phyloP scores from a whole-genome alignment of 2,329 filamentous ascomycete species.

The Mycosphaerella arachidis region DNA sequence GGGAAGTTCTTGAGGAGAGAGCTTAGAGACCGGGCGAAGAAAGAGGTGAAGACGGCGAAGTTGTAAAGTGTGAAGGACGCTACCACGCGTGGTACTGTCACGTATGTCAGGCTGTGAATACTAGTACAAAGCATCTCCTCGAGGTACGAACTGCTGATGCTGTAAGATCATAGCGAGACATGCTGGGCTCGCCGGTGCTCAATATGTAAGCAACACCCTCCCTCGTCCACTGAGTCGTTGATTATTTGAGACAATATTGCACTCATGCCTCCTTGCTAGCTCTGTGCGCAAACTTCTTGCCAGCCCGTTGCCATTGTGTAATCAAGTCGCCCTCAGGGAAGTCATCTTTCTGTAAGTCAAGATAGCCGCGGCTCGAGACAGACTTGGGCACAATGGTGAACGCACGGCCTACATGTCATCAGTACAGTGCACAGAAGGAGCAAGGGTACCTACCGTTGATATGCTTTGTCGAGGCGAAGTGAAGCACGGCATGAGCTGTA shows the following conservation, averaged over 20 bases:
- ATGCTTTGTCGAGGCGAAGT: conserved; percentile 19
- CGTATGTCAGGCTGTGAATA: no score
- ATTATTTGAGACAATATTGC: not conserved
- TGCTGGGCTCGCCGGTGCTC: no score
- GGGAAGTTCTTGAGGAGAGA: conserved; percentile 46
- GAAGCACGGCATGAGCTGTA: conserved; percentile 20
- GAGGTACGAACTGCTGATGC: no score
- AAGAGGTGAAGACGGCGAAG: conserved; percentile 29
- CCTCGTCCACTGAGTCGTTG: no score
- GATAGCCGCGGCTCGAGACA: conserved; percentile 15
- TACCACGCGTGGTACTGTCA: no score
- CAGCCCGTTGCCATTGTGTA: not conserved
- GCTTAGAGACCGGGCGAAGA: conserved; percentile 39
- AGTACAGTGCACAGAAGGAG: not conserved
- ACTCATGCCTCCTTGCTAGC: not conserved
- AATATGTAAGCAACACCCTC: no score
- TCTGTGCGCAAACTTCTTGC: not conserved
- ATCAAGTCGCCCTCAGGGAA: not conserved
- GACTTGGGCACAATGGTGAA: conserved; percentile 19
- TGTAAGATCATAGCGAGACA: no score
- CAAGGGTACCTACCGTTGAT: conserved; percentile 21
- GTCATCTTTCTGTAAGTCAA: conserved; percentile 21
- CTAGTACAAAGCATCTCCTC: no score
- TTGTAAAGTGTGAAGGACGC: not conserved
- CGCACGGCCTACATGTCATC: conserved; percentile 19